Evolutionary conservation across 2,329 filamentous ascomycete genomes (phyloP).

Genomic region (Hymenoscyphus linearis): DNA sequence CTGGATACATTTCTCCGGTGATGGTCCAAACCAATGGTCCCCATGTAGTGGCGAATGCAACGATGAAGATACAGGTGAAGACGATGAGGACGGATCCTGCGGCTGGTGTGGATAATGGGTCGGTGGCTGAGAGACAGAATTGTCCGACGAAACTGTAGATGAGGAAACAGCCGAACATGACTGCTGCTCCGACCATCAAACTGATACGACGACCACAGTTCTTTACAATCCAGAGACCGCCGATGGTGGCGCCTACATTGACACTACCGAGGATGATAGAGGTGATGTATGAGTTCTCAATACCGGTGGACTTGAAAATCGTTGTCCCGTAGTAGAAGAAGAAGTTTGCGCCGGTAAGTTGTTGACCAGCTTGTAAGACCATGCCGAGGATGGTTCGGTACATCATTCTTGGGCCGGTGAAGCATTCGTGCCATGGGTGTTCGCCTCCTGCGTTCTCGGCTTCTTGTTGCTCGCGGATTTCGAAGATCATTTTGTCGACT

Average conservation of each 20-base stretch:
- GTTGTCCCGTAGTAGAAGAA: constrained; percentile 64
- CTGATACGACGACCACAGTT: constrained; percentile 58
- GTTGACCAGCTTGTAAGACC: constrained; percentile 58
- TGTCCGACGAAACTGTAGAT: constrained; percentile 49
- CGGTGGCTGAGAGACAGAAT: constrained; percentile 37
- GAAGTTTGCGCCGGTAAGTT: constrained; percentile 64
- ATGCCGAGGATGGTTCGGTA: constrained; percentile 61
- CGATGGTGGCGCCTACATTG: constrained; percentile 62
- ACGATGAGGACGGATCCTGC: constrained; percentile 58
- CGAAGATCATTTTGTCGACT: constrained; percentile 44
- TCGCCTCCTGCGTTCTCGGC: constrained; percentile 38
- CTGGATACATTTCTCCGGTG: constrained; percentile 61
- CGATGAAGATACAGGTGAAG: constrained; percentile 61
- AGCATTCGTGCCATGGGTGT: constrained; percentile 50
- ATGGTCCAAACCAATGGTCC: constrained; percentile 65
- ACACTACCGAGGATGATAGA: constrained; percentile 64
- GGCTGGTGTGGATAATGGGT: constrained; percentile 41
- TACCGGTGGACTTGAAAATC: constrained; percentile 60
- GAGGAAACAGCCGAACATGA: constrained; percentile 57
- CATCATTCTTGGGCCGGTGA: constrained; percentile 61
- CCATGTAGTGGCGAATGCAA: constrained; percentile 65
- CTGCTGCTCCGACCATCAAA: constrained; percentile 57
- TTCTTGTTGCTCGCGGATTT: constrained; percentile 47
- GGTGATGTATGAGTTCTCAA: constrained; percentile 60
- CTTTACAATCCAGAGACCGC: constrained; percentile 60